phyloP scores from a whole-genome alignment of 495 filamentous ascomycete species.

The Massariosphaeria phaeospora region DNA sequence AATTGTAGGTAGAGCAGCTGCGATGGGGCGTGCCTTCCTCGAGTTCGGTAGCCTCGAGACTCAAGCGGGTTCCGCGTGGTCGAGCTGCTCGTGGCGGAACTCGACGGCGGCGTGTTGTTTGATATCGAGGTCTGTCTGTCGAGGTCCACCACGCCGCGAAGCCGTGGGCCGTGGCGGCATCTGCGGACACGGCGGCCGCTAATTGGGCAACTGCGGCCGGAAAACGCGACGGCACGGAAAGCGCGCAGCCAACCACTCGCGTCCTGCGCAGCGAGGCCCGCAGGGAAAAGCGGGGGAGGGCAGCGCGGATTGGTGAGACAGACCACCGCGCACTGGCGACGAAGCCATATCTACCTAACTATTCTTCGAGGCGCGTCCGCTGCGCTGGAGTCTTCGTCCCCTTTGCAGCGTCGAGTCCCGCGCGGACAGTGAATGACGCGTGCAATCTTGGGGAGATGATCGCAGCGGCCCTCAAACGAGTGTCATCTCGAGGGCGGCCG shows the following conservation, averaged over 20 bases:
- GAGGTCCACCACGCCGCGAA: background rate
- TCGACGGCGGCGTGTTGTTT: background rate
- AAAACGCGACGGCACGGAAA: conserved; percentile 9
- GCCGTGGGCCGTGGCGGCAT: background rate
- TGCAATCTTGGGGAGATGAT: conserved; percentile 7
- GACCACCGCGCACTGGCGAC: background rate
- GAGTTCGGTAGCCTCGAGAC: background rate
- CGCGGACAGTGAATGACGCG: background rate
- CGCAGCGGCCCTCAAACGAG: background rate
- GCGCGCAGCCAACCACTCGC: conserved; percentile 1
- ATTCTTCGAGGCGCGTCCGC: background rate
- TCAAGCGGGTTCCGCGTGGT: background rate
- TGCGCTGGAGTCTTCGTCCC: background rate
- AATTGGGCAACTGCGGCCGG: conserved; percentile 4
- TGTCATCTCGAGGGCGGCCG: background rate
- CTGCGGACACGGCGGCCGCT: conserved; percentile 1
- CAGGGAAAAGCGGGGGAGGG: conserved; percentile 18
- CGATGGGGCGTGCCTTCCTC: background rate
- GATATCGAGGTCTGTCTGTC: background rate
- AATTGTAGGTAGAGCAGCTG: background rate
- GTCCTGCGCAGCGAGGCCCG: conserved; percentile 11
- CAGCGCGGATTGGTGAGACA: background rate
- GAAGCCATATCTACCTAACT: background rate
- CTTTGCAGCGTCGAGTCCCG: background rate
- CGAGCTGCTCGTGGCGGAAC: background rate